Evolutionary conservation across 1,284 basidiomycete genomes (phyloP), one percentile per base, ranked within the genome.

Genomic region (Ganoderma lucidum): DNA sequence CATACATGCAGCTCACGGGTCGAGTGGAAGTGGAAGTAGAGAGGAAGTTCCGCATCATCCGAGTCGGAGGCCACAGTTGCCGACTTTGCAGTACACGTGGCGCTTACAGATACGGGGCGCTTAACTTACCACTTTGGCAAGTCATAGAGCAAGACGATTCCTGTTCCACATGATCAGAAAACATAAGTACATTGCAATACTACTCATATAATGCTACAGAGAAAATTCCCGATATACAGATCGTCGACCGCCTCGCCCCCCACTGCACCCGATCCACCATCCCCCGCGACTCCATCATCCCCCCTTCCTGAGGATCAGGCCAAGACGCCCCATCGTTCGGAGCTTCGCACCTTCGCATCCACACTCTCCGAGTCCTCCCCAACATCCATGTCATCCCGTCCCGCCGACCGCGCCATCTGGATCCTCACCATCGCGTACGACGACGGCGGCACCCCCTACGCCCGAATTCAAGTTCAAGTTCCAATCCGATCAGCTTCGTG

Each of bases 371-470:
- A 23, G 12, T 28, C 23, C 35, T n/a, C 56, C 4, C 9, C 19
- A 19, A 37, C 9, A 9, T 8, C 56, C 37, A 23, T 8, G 5
- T 12, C 37, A 1, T 39, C 56, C 37, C 10, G 17, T 23, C n/a
- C 56, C 12, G 37, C 56, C 32, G 56, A 3, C 56, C n/a, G 9
- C 37, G 56, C 35, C 56, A 39, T 23, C 35, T 59, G 19, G 17
- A 59, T 59, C 37, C n/a, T 59, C 35, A 59, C 56, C 35, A 59
- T 59, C 35, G 56, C 56, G 17, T 59, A 59, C 35, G 35, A 37
- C 32, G 56, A 59, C 35, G 37, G 19, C n/a, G 56, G 19, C n/a
- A 2, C n/a, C 56, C 4, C 56, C 32, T n/a, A 9, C 14, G 56
- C 56, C 35, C 30, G 15, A 32, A 8, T 6, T 14, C 23, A 23